A percentile compares a stretch with the other conserved stretches of the same genome.
phyloP scores from a whole-genome alignment of 208 protist species.

The Willaertia magna region DNA sequence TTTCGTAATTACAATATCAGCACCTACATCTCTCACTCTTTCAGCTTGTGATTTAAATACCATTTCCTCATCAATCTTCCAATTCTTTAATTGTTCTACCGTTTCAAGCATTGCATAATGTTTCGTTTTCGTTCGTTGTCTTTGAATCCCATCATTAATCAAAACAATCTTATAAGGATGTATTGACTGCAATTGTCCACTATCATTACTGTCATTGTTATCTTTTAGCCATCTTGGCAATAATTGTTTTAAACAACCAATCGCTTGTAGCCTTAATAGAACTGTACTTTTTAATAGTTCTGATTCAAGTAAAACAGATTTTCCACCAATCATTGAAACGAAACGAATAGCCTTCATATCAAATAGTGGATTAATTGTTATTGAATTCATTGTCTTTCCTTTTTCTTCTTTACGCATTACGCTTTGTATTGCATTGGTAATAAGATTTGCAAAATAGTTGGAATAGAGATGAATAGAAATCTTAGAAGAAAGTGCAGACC shows the following conservation, averaged over 20 bases:
- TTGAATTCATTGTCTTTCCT: too few species aligned
- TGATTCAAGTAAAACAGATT: too few species aligned
- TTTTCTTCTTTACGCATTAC: too few species aligned
- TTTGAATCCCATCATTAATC: neutral
- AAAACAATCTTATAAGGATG: neutral
- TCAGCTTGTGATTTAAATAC: neutral
- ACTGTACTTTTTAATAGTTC: too few species aligned
- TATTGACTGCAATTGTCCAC: too few species aligned
- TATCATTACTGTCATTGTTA: too few species aligned
- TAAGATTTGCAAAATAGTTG: neutral
- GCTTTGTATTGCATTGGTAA: neutral
- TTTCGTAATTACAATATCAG: neutral
- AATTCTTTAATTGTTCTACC: neutral
- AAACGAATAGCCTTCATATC: too few species aligned
- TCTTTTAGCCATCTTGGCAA: too few species aligned
- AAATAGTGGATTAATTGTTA: too few species aligned
- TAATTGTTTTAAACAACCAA: too few species aligned
- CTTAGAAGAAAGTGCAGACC: neutral
- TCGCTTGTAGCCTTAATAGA: too few species aligned
- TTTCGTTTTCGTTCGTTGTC: neutral
- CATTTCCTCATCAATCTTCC: constrained; percentile 4
- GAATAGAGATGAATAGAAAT: neutral
- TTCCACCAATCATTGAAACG: too few species aligned
- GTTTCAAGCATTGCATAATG: neutral
- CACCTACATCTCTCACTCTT: neutral